Evolutionary conservation across 441 rosid species (phyloP).

Genomic region (Pelargonium fulgidum): DNA sequence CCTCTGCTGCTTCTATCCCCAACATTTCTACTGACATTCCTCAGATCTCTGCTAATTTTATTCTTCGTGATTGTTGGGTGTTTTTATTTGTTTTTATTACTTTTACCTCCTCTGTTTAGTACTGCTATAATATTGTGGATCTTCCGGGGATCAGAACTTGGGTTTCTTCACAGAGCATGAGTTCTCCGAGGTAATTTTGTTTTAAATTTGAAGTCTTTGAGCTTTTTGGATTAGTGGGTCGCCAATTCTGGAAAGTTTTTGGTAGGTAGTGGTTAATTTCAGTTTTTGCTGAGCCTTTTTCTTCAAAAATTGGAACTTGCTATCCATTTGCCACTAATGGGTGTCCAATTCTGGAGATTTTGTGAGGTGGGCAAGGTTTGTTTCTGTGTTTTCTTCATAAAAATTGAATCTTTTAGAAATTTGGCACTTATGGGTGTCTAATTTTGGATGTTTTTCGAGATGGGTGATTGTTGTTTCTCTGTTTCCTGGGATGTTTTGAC

Average conservation of each 20-base stretch:
- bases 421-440: conserved; percentile 10
- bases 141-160: not conserved
- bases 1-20: conserved; percentile 11
- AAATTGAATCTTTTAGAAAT: not conserved
- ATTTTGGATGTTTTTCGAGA: not conserved
- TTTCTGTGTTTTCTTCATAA: not conserved
- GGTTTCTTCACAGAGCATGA: not conserved
- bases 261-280: no score
- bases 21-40: conserved; percentile 21
- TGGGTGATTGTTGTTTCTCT: conserved; percentile 6
- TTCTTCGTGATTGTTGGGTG: not conserved
- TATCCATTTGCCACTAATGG: not conserved
- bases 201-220: not conserved
- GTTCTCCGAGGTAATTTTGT: not conserved
- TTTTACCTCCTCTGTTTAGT: not conserved
- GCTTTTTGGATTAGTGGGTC: not conserved
- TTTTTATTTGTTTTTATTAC: not conserved
- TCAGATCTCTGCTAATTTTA: conserved; percentile 18
- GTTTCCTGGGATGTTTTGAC: not conserved
- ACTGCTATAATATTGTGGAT: not conserved
- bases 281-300: not conserved
- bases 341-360: not conserved
- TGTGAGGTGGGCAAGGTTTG: not conserved
- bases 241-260: not conserved
- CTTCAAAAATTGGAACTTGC: not conserved